phyloP scores from a whole-genome alignment of 108 stramenopile species.

The Conticribra guillardii region DNA sequence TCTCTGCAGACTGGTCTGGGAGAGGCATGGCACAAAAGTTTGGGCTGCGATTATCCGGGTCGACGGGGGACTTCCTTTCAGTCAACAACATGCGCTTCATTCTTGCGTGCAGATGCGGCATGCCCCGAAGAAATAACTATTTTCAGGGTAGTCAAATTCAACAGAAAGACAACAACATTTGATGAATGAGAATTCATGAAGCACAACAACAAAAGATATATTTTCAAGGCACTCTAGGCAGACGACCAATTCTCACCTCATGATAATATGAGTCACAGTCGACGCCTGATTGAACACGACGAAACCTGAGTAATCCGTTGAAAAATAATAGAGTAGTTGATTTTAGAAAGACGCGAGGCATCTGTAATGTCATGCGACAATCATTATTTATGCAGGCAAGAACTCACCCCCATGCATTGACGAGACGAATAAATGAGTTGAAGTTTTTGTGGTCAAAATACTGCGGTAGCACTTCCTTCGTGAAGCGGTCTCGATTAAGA shows the following conservation, averaged over 20 bases:
- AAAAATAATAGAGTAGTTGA: background rate
- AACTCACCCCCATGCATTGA: background rate
- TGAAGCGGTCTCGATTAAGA: background rate
- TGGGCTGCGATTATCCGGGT: background rate
- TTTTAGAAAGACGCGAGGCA: no score
- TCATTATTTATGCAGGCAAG: no score
- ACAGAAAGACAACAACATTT: background rate
- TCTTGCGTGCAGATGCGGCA: background rate
- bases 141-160: background rate
- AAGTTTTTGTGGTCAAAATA: background rate
- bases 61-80: background rate
- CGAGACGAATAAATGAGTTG: background rate
- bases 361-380: no score
- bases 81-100: background rate
- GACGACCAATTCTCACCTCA: background rate
- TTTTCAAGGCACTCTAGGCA: no score
- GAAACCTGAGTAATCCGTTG: background rate
- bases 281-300: background rate
- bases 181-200: no score
- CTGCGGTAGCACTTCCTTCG: background rate
- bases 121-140: background rate
- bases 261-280: background rate
- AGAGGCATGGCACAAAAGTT: background rate
- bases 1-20: no score
- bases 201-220: no score